Evolutionary conservation across 2,329 filamentous ascomycete genomes (phyloP).

Genomic region (Hawksworthiomyces lignivorus): DNA sequence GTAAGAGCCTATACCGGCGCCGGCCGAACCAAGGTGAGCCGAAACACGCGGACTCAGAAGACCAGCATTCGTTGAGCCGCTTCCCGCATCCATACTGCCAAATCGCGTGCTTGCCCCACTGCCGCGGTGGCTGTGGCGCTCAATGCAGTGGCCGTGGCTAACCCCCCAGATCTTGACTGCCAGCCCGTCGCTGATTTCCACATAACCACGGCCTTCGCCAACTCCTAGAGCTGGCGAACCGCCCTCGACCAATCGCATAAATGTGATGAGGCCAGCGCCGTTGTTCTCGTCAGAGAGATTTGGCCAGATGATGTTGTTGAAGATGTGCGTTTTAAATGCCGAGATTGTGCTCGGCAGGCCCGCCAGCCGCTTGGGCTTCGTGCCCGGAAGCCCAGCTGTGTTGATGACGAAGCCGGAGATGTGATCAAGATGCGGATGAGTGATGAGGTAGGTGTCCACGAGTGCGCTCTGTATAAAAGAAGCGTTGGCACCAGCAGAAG

Average conservation of each 20-base stretch:
- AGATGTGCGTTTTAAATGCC: conserved; percentile 88
- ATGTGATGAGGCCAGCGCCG: conserved; percentile 85
- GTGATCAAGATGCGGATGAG: conserved; percentile 95
- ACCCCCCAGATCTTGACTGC: conserved; percentile 81
- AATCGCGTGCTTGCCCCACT: conserved; percentile 44
- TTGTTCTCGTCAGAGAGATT: conserved; percentile 95
- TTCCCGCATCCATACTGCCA: conserved; percentile 41
- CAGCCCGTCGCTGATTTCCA: conserved; percentile 83
- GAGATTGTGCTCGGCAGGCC: conserved; percentile 83
- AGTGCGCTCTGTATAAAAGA: conserved; percentile 70
- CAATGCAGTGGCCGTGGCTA: conserved; percentile 84
- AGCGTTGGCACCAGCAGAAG: conserved; percentile 67
- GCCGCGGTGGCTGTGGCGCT: conserved; percentile 60
- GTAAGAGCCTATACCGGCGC: conserved; percentile 14
- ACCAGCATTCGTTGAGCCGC: conserved; percentile 4
- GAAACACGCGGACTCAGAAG: conserved; percentile 21
- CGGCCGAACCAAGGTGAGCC: conserved; percentile 19
- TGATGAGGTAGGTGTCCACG: conserved; percentile 84
- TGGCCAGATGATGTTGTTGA: conserved; percentile 97
- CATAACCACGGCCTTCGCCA: conserved; percentile 72
- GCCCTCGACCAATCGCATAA: conserved; percentile 79
- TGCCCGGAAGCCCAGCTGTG: conserved; percentile 75
- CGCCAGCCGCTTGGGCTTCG: conserved; percentile 76
- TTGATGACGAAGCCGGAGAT: conserved; percentile 88
- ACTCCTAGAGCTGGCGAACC: conserved; percentile 78